Evolutionary conservation across 2,329 filamentous ascomycete genomes (phyloP).

Genomic region (Epichloe uncinata): DNA sequence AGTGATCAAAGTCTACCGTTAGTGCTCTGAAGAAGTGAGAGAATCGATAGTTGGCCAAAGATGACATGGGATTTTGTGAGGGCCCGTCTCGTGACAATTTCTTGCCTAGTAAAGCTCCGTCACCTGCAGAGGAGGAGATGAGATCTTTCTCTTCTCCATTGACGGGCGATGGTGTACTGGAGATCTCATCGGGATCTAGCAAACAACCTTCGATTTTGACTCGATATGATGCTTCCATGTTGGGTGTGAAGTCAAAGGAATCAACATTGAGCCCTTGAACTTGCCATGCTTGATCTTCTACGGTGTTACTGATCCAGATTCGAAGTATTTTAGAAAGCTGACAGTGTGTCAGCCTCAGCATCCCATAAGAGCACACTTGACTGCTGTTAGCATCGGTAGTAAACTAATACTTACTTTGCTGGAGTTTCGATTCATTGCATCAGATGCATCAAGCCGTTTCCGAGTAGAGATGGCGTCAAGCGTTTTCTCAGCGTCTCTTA

Average conservation of each 20-base stretch:
- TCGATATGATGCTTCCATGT: slow-evolving; percentile 64
- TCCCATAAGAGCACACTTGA: background rate
- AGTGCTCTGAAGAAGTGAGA: slow-evolving; percentile 77
- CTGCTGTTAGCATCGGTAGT: background rate
- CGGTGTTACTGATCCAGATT: slow-evolving; percentile 91
- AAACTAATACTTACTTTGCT: slow-evolving; percentile 39
- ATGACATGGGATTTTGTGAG: slow-evolving; percentile 11
- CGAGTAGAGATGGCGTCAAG: slow-evolving; percentile 89
- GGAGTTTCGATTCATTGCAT: slow-evolving; percentile 34
- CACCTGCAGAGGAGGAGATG: too few species aligned
- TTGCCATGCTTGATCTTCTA: slow-evolving; percentile 92
- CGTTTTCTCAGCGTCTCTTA: slow-evolving; percentile 76
- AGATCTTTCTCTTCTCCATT: background rate
- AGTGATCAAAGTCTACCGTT: slow-evolving; percentile 58
- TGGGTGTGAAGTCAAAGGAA: slow-evolving; percentile 69
- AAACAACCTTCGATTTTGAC: slow-evolving; percentile 87
- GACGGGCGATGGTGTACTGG: background rate
- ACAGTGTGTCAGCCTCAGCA: slow-evolving; percentile 7
- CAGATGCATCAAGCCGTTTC: slow-evolving; percentile 70
- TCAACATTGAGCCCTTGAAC: slow-evolving; percentile 53
- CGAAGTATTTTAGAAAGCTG: slow-evolving; percentile 73
- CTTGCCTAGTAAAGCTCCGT: background rate
- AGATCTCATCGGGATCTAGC: slow-evolving; percentile 51
- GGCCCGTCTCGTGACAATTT: slow-evolving; percentile 37
- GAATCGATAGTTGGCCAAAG: slow-evolving; percentile 38